These are phyloP conservation scores for Phialophora tarda DNA, from an alignment of 2,329 filamentous ascomycete genomes.

Conservation along the genomic window DNA sequence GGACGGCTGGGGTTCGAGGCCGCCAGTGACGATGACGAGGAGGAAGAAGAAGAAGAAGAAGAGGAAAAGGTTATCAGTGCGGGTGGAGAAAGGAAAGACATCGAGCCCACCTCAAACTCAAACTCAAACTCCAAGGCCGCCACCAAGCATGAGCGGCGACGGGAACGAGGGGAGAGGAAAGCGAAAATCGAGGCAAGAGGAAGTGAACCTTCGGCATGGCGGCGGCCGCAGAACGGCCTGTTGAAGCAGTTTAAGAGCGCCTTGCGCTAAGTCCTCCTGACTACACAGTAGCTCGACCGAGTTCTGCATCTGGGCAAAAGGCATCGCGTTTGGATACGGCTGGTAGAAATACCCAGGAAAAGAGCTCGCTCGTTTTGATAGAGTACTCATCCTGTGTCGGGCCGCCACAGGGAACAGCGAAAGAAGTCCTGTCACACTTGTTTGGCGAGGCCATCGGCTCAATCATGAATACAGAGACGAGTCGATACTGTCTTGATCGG, in stretches of 20 bases:
- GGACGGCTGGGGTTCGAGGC: neutral
- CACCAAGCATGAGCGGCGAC: neutral
- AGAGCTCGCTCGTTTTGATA: neutral
- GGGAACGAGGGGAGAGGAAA: neutral
- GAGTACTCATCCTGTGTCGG: neutral
- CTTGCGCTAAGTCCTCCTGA: conserved; percentile 14
- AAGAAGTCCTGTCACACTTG: neutral
- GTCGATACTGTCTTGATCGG: conserved; percentile 4
- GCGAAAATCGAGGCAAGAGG: neutral
- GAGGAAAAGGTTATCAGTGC: neutral
- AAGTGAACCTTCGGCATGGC: conserved; percentile 16
- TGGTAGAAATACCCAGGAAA: too few species aligned
- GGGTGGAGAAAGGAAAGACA: neutral
- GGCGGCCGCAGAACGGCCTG: conserved; percentile 22
- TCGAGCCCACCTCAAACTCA: neutral
- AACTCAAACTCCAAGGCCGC: neutral
- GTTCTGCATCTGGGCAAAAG: too few species aligned
- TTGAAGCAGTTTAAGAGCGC: conserved; percentile 30
- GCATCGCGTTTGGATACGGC: neutral
- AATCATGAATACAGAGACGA: neutral
- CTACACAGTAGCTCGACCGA: neutral
- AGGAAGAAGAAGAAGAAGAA: neutral
- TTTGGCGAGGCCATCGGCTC: neutral
- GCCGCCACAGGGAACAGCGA: neutral
- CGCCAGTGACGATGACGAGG: neutral